Evolutionary conservation across 208 protist genomes (phyloP).

Genomic region (Polymyxa betae): DNA sequence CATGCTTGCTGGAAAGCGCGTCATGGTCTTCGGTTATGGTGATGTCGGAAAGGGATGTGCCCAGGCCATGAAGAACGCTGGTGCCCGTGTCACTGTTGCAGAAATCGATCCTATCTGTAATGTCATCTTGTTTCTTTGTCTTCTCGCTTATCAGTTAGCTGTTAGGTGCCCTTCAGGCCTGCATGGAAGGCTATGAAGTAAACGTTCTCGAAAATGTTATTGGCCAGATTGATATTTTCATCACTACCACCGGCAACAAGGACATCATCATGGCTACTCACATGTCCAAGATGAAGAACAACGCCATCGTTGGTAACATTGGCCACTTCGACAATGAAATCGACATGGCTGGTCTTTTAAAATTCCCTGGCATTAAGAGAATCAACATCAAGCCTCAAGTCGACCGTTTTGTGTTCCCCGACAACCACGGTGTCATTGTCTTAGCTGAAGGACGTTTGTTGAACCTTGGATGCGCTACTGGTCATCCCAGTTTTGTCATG

Average conservation of each 20-base stretch:
- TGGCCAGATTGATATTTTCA: conserved; percentile 89
- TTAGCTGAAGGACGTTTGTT: conserved; percentile 88
- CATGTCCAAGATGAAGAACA: conserved; percentile 96
- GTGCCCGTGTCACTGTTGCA: conserved; percentile 94
- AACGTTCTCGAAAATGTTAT: conserved; percentile 90
- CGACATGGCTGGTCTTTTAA: conserved; percentile 90
- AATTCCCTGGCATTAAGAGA: conserved; percentile 83
- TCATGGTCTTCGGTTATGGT: conserved; percentile 95
- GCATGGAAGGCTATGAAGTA: conserved; percentile 97
- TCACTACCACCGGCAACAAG: conserved; percentile 96
- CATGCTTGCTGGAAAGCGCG: conserved; percentile 98
- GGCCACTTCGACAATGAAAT: conserved; percentile 99
- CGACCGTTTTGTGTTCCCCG: conserved; percentile 92
- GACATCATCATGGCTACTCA: conserved; percentile 95
- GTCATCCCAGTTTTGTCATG: conserved; percentile 99
- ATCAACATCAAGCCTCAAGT: conserved; percentile 98
- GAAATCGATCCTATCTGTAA: conserved; percentile 99
- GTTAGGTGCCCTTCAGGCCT: conserved; percentile 92
- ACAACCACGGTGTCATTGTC: conserved; percentile 78
- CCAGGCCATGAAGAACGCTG: conserved; percentile 89
- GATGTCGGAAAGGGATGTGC: conserved; percentile 99
- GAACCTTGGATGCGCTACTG: conserved; percentile 98
- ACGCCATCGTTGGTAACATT: conserved; percentile 99
- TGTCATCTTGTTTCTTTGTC: not conserved
- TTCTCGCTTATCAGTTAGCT: not conserved